Evolutionary conservation across 768 basidiomycete species (phyloP).

Genomic region (Leccinum boreale): DNA sequence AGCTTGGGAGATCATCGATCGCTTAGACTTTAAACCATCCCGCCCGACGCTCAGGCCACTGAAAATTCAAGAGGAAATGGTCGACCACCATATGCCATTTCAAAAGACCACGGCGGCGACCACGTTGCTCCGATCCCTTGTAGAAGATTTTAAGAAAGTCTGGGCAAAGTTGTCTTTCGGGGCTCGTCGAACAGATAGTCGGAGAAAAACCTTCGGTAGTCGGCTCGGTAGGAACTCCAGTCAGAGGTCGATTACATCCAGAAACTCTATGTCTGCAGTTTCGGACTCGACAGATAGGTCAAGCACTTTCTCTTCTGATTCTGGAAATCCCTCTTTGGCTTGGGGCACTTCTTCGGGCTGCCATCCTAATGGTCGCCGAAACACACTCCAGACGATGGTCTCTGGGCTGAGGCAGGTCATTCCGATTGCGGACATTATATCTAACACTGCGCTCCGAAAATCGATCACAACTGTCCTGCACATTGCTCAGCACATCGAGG

Average conservation of each 20-base stretch:
- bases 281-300: not conserved
- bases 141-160: conserved; percentile 3
- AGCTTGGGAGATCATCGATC: conserved; percentile 11
- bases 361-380: not conserved
- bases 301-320: not conserved
- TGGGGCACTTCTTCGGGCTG: conserved; percentile 4
- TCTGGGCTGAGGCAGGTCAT: conserved; percentile 3
- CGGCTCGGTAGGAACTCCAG: not conserved
- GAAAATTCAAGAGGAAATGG: conserved; percentile 18
- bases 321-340: not conserved
- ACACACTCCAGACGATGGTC: conserved; percentile 1
- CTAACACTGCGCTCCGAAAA: conserved; percentile 4
- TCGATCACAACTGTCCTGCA: conserved; percentile 8
- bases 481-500: conserved; percentile 8
- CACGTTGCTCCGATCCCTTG: conserved; percentile 11
- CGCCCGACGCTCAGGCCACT: not conserved
- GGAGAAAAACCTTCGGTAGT: not conserved
- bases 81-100: conserved; percentile 5
- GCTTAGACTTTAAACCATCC: not conserved
- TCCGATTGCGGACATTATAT: conserved; percentile 5
- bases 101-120: conserved; percentile 16
- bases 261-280: not conserved
- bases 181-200: not conserved
- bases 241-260: not conserved
- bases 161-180: conserved; percentile 2